Evolutionary conservation across 2,329 filamentous ascomycete species (phyloP).

Genomic region (Epichloe scottii): DNA sequence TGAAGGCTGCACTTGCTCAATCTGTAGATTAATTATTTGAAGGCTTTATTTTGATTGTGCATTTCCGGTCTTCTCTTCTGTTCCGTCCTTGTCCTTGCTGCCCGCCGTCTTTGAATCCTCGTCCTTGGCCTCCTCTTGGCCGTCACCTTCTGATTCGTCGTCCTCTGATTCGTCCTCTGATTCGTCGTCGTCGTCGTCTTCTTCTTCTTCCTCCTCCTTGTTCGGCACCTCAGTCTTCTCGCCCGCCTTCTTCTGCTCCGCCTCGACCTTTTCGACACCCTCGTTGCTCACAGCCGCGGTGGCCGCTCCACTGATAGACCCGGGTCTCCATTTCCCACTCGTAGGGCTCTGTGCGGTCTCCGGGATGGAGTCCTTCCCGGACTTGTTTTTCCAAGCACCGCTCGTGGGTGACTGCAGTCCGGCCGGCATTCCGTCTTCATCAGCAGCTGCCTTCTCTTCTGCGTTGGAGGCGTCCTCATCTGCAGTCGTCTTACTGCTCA

Average conservation of each 20-base stretch:
- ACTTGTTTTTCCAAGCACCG: slow-evolving; percentile 5
- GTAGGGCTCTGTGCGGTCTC: slow-evolving; percentile 8
- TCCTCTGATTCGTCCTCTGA: slow-evolving; percentile 15
- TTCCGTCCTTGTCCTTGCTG: slow-evolving; percentile 10
- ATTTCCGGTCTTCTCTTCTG: slow-evolving; percentile 6
- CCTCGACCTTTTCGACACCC: slow-evolving; percentile 25
- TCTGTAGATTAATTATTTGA: rapidly evolving
- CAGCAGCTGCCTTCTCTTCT: slow-evolving; percentile 7
- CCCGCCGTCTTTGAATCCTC: slow-evolving; percentile 3
- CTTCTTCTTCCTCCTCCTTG: slow-evolving; percentile 10
- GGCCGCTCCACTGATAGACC: neutral
- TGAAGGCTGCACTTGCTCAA: neutral
- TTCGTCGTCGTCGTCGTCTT: slow-evolving; percentile 6
- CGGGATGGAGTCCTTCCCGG: slow-evolving; percentile 5
- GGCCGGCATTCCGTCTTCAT: slow-evolving; percentile 8
- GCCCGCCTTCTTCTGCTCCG: slow-evolving; percentile 22
- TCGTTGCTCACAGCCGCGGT: slow-evolving; percentile 22
- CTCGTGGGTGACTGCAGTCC: slow-evolving; percentile 17
- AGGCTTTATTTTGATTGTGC: slow-evolving; percentile 1
- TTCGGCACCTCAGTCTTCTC: slow-evolving; percentile 10
- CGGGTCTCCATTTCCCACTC: slow-evolving; percentile 7
- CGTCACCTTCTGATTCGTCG: slow-evolving; percentile 13
- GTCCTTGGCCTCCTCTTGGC: slow-evolving; percentile 8
- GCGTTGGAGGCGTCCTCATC: neutral
- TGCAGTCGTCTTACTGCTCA: neutral